Percentiles rank a stretch among this genome's conserved stretches.
These are phyloP conservation scores for Nidula microcarpa DNA, from an alignment of 768 basidiomycete genomes.

Conservation along the genomic window DNA sequence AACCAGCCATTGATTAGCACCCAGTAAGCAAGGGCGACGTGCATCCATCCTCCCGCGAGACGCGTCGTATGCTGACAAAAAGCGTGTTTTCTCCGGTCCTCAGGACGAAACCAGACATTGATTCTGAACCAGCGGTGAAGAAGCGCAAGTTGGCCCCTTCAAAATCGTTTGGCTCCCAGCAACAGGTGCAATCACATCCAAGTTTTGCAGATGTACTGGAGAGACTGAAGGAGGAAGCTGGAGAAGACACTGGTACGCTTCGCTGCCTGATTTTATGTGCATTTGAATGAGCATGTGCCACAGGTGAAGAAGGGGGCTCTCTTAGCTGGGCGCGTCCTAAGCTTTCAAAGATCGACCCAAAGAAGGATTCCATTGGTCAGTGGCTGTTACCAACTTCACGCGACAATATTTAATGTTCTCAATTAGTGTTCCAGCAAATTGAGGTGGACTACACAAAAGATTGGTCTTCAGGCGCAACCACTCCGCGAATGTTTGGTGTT, in stretches of 20 bases:
- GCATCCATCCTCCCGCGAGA: constrained; percentile 5
- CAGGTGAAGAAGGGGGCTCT: constrained; percentile 76
- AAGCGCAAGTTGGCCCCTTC: constrained; percentile 47
- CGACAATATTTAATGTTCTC: neutral
- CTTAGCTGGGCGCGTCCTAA: constrained; percentile 69
- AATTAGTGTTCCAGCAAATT: constrained; percentile 90
- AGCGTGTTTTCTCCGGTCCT: neutral
- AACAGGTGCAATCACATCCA: constrained; percentile 30
- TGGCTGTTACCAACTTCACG: neutral
- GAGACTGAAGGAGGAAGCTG: constrained; percentile 51
- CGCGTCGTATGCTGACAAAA: constrained; percentile 14
- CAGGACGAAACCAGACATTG: constrained; percentile 21
- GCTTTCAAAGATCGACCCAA: constrained; percentile 50
- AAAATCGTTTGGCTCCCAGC: constrained; percentile 35
- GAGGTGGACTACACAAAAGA: constrained; percentile 74
- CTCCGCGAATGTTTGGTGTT: constrained; percentile 82
- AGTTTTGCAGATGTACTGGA: constrained; percentile 64
- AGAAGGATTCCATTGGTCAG: constrained; percentile 68
- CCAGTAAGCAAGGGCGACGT: constrained; percentile 18
- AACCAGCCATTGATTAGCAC: constrained; percentile 24
- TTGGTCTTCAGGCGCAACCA: constrained; percentile 34
- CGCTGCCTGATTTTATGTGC: neutral
- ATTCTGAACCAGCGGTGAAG: constrained; percentile 43
- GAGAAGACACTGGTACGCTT: constrained; percentile 37
- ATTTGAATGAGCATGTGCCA: neutral